Base-by-base conservation (phyloP, 371 early-diverging fungal species). In the Mortierella sp. region DNA sequence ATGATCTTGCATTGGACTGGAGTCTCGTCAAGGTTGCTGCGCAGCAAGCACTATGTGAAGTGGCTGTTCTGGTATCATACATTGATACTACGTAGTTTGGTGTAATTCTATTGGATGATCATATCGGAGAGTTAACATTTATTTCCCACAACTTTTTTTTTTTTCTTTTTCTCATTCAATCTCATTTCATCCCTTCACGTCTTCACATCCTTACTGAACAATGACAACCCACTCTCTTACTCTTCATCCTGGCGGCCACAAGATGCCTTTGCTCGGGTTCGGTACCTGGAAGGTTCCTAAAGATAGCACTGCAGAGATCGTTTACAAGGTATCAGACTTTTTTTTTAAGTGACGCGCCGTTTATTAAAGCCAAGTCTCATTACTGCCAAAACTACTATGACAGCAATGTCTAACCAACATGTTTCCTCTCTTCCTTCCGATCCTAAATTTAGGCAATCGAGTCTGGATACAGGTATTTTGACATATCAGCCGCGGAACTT, bases 261-360 rank as follows among this genome's bases (percentile, higher is more conserved):
- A 79, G 63, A 79, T 79, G 79, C 79, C 74, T 6, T 55, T 79
- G 33, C 68, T 79, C n/a, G 79, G 79, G 24, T 74, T 79, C 36
- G 79, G 79, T 32, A 74, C 74, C 13, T 79, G 79, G 79, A 79
- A 79, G 53, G 71, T 79, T 36, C 36, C 74, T 67, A 79, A 79
- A 69, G 67, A 79, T 36, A 38, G 28, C 11, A 50, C 79, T 21
- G 79, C 79, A 19, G 65, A 69, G 16, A 55, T 64, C 16, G 74
- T 79, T 15, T 67, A 67, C 74, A 79, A 74, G 67, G 79, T 74
- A 70, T 28, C 28, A 28, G 28, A 28, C 28, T 1, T 28, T 28
- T 28, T 28, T 28, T 28, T 28, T 28, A 28, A 28, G 28, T 28
- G 28, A 28, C 28, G 28, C 28, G 28, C 2, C 28, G 28, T 28